phyloP scores from a whole-genome alignment of 192 early-diverging fungal species.

The Funneliformis mosseae region DNA sequence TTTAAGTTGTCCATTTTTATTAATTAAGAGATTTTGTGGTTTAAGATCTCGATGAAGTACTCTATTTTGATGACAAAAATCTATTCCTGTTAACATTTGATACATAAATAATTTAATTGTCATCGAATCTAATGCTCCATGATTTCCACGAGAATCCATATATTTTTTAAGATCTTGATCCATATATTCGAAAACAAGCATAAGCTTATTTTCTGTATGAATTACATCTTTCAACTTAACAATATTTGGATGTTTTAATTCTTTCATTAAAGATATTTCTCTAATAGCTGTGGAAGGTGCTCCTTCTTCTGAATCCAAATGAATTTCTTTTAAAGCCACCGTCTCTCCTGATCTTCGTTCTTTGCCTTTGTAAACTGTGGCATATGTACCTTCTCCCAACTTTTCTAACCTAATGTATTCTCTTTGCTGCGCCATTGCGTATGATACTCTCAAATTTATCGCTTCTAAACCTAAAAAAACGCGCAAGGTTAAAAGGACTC shows the following conservation, averaged over 20 bases:
- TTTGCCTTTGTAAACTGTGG: slow-evolving; percentile 85
- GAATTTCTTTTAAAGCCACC: slow-evolving; percentile 96
- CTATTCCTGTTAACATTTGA: slow-evolving; percentile 79
- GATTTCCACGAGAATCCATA: slow-evolving; percentile 75
- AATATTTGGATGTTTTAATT: slow-evolving; percentile 91
- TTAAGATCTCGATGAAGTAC: slow-evolving; percentile 86
- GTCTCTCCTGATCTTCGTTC: slow-evolving; percentile 75
- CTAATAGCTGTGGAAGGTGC: slow-evolving; percentile 97
- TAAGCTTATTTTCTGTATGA: slow-evolving; percentile 83
- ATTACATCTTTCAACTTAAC: slow-evolving; percentile 82
- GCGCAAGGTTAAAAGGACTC: neutral
- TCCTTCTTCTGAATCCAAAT: slow-evolving; percentile 87
- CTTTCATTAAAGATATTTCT: slow-evolving; percentile 98
- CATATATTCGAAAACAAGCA: slow-evolving; percentile 88
- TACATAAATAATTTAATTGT: slow-evolving; percentile 83
- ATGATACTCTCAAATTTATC: neutral
- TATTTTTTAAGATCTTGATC: slow-evolving; percentile 86
- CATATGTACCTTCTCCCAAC: slow-evolving; percentile 98
- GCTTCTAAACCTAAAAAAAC: neutral
- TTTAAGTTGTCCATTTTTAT: slow-evolving; percentile 77
- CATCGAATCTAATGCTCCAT: slow-evolving; percentile 63
- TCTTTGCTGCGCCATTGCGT: neutral
- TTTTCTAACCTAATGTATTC: slow-evolving; percentile 83
- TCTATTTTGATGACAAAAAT: slow-evolving; percentile 83
- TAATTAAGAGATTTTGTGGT: slow-evolving; percentile 86